Conservation (phyloP, 2,329 filamentous ascomycete genomes). For the Fusarium sp. region DNA sequence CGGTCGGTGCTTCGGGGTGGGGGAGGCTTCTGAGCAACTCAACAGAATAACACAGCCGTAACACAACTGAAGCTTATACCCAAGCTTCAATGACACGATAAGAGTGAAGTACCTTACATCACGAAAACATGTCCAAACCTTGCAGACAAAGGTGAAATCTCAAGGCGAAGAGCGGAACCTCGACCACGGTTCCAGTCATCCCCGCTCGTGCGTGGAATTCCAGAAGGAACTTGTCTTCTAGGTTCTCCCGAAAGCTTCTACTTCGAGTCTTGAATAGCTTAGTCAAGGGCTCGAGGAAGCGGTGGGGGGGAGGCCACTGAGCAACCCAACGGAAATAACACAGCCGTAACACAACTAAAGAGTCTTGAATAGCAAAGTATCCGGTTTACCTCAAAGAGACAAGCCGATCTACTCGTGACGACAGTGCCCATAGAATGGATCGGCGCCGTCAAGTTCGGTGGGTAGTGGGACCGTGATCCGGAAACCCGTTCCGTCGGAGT, state of each 20-base stretch:
- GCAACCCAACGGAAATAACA: too few relatives aligned
- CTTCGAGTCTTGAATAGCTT: neutral
- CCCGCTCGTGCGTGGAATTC: neutral
- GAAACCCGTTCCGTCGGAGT: constrained; percentile 2
- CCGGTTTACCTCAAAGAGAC: neutral
- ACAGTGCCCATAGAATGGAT: neutral
- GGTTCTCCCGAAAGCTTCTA: neutral
- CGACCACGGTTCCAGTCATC: neutral
- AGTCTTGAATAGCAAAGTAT: neutral
- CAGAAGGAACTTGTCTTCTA: neutral
- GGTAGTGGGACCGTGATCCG: neutral
- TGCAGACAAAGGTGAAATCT: neutral
- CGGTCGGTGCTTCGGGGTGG: neutral
- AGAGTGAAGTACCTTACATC: neutral
- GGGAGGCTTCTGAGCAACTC: neutral
- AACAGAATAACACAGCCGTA: neutral
- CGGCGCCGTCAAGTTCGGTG: neutral
- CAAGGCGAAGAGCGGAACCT: neutral
- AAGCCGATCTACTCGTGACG: neutral
- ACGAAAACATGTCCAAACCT: neutral
- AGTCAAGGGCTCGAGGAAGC: too few relatives aligned
- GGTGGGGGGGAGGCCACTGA: too few relatives aligned
- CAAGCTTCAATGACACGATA: neutral
- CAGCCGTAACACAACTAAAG: too few relatives aligned
- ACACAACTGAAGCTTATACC: neutral